phyloP scores from a whole-genome alignment of 2,329 filamentous ascomycete genomes.

The Dactylonectria macrodidyma region DNA sequence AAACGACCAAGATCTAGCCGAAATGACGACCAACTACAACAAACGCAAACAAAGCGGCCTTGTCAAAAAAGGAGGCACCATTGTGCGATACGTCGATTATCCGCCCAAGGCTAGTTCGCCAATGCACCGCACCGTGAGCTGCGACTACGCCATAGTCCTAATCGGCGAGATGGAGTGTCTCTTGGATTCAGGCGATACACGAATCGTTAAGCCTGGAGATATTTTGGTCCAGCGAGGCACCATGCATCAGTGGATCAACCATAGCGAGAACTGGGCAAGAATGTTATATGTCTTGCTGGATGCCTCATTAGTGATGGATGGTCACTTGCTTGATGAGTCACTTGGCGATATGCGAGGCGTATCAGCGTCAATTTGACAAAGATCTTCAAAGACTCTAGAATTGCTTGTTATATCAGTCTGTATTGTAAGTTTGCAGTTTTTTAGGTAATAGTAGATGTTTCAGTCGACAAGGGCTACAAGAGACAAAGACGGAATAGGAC shows the following conservation, averaged over 20 bases:
- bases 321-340: background rate
- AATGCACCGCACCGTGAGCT: conserved; percentile 34
- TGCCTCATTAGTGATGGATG: background rate
- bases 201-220: conserved; percentile 9
- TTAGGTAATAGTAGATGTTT: no score
- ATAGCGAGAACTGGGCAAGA: conserved; percentile 5
- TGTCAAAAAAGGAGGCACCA: background rate
- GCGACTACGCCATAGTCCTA: conserved; percentile 24
- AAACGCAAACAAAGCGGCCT: background rate
- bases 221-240: conserved; percentile 29
- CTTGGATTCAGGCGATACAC: conserved; percentile 24
- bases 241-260: conserved; percentile 31
- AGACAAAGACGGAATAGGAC: no score
- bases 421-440: no score
- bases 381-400: background rate
- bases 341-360: background rate
- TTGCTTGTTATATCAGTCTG: no score
- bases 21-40: background rate
- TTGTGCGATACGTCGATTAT: conserved; percentile 8
- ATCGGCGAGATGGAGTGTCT: conserved; percentile 27
- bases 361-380: background rate
- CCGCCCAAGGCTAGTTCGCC: conserved; percentile 12
- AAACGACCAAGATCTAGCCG: background rate
- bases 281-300: conserved; percentile 11
- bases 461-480: no score